phyloP scores from a whole-genome alignment of 306 rosid genomes.

The Trifolium pratense region DNA sequence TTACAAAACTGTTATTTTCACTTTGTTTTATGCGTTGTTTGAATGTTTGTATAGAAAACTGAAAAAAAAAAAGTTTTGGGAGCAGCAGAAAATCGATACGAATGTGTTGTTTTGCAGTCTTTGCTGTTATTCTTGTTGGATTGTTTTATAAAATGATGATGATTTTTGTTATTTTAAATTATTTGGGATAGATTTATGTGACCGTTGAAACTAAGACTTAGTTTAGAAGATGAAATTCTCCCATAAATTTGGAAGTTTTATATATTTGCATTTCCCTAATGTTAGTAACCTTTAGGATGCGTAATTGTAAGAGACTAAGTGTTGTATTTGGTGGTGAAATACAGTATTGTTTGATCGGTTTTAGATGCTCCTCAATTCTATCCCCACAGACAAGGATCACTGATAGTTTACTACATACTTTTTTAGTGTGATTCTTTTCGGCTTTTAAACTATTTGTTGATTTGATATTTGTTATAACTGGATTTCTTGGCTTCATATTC shows the following conservation, averaged over 20 bases:
- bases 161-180: conserved; percentile 6
- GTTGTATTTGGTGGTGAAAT: neutral
- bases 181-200: conserved; percentile 12
- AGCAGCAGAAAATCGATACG: conserved; percentile 2
- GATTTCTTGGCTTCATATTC: conserved; percentile 33
- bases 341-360: neutral
- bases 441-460: neutral
- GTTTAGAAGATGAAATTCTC: conserved; percentile 22
- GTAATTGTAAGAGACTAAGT: neutral
- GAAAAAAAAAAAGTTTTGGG: neutral
- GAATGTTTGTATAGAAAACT: neutral
- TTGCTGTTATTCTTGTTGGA: neutral
- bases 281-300: neutral
- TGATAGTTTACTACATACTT: neutral
- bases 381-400: neutral
- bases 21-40: neutral
- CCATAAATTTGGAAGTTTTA: conserved; percentile 13
- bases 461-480: conserved; percentile 4
- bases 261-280: conserved; percentile 3
- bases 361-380: neutral
- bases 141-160: conserved; percentile 3
- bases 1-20: neutral
- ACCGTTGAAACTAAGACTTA: conserved; percentile 15
- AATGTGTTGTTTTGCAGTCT: neutral
- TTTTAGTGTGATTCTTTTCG: neutral